Evolutionary conservation across 257 asterid genomes (phyloP), one percentile per base, ranked within the genome.

Genomic region (Solanum sejunctum): DNA sequence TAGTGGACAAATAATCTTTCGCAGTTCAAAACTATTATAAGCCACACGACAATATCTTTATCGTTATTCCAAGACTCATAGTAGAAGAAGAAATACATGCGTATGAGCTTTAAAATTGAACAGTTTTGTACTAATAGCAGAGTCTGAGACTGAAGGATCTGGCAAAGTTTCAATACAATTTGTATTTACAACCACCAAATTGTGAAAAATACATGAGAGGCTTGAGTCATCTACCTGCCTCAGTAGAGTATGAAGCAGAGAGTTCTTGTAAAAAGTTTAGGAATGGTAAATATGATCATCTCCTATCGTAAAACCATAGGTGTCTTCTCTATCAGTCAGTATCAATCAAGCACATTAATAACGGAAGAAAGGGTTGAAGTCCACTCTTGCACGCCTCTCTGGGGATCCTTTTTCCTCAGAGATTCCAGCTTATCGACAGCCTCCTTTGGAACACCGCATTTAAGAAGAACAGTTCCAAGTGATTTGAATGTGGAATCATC

Each of bases 401-500:
- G 83, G 12, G 55, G 84, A 80, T 93, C 93, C 72, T 83, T 84
- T 86, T 88, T 91, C 88, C 98, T 88, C 78, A 49, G 83, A 85
- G 66, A 58, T 85, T 93, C 95, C 72, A 95, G 95, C 88, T 88
- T 91, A 8, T 70, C 84, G 10, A 97, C 73, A 54, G 94, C 95
- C 84, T 85, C 90, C 86, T 89, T 91, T 13, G 97, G 89, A 23
- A 95, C 92, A 51, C 99, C 99, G 75, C 98, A 92, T 90, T 94
- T 95, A 81, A 93, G 82, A 55, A 97, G 93, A 81, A 95, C 84
- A 60, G 81, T 85, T 32, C 97, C 91, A 12, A 97, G 97, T 32
- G 96, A 90, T 71, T 87, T 94, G 86, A 95, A 94, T 10, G 98
- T 95, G 10, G 88, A 92, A 81, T 92, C 95, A 85, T 97, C 98